Conservation (phyloP, 345 rosid genomes). For the Mallotus nudiflorus region DNA sequence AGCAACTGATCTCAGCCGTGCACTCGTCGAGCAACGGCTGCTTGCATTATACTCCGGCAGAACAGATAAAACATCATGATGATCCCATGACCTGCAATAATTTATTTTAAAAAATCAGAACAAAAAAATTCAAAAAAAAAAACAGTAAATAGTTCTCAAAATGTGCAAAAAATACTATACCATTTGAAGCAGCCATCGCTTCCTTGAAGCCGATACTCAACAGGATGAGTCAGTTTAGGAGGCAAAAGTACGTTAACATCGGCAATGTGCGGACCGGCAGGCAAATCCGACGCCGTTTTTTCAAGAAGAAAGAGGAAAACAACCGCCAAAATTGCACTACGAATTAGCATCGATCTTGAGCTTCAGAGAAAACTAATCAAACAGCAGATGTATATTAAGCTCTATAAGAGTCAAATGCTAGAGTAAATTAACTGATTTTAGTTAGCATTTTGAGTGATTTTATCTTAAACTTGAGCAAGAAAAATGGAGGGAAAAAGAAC, state of each 20-base stretch:
- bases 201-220: constrained; percentile 94
- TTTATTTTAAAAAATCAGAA: constrained; percentile 2
- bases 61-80: constrained; percentile 80
- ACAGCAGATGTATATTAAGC: neutral
- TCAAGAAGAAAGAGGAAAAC: constrained; percentile 27
- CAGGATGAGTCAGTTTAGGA: constrained; percentile 84
- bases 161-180: too few species aligned
- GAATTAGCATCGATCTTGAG: constrained; percentile 7
- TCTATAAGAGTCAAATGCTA: neutral
- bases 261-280: constrained; percentile 82
- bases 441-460: neutral
- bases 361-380: neutral
- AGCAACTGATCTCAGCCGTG: constrained; percentile 75
- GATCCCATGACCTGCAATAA: constrained; percentile 98
- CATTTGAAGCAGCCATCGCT: constrained; percentile 98
- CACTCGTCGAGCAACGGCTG: constrained; percentile 80
- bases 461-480: neutral
- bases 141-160: too few species aligned
- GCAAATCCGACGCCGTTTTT: constrained; percentile 34
- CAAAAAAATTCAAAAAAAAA: too few species aligned
- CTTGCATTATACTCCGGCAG: constrained; percentile 78
- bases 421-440: neutral
- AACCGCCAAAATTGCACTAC: constrained; percentile 19
- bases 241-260: constrained; percentile 92
- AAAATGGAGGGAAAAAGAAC: constrained; percentile 8